phyloP scores from a whole-genome alignment of 129 eudicot genomes.

The Scalesia atractyloides region DNA sequence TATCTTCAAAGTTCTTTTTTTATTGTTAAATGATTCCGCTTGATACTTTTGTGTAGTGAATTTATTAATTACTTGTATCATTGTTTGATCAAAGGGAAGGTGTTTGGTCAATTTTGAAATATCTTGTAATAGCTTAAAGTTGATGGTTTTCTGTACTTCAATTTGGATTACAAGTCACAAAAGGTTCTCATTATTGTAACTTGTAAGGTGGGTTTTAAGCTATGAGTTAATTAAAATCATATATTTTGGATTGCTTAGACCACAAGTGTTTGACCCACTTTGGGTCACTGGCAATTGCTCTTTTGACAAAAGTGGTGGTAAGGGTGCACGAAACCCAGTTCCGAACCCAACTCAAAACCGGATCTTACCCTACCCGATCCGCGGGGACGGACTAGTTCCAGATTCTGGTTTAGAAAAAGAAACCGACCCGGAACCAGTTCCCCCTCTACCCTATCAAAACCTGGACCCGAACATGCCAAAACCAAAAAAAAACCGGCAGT shows the following conservation, averaged over 20 bases:
- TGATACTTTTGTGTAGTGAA: slow-evolving; percentile 32
- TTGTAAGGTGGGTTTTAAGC: background rate
- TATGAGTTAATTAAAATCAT: background rate
- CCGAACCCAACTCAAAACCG: too few relatives aligned
- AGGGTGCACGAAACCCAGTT: too few relatives aligned
- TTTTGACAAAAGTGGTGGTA: background rate
- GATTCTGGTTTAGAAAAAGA: too few relatives aligned
- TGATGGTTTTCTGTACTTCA: background rate
- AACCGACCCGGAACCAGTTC: too few relatives aligned
- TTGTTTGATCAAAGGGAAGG: slow-evolving; percentile 18
- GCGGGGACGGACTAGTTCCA: too few relatives aligned
- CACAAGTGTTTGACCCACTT: background rate
- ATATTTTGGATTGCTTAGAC: background rate
- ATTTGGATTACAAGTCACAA: background rate
- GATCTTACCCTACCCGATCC: too few relatives aligned
- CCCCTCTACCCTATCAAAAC: too few relatives aligned
- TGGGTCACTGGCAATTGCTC: background rate
- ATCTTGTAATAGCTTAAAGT: slow-evolving; percentile 10
- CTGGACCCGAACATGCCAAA: too few relatives aligned
- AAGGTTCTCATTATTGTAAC: background rate
- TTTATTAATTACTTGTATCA: slow-evolving; percentile 26
- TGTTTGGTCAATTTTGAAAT: slow-evolving; percentile 24
- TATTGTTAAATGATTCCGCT: slow-evolving; percentile 22
- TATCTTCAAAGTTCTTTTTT: slow-evolving; percentile 7
- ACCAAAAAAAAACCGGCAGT: too few relatives aligned